Base-by-base conservation (phyloP, 2,329 filamentous ascomycete genomes). In the Colletotrichum scovillei region DNA sequence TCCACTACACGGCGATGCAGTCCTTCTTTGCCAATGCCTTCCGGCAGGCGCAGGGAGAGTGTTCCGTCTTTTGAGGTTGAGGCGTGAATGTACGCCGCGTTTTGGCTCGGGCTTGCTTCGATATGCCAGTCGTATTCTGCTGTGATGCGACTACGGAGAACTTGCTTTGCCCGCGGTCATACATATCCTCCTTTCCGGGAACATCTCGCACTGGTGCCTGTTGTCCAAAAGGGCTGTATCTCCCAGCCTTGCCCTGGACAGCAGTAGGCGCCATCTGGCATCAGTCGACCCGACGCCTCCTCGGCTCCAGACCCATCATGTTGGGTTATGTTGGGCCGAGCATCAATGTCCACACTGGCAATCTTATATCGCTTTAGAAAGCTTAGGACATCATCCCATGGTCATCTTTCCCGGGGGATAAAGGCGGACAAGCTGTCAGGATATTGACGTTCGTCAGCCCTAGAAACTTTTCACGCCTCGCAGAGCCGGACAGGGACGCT, bases 1-100 rank as follows among this genome's bases (percentile, higher is more conserved):
- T 98, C 82, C 97, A 99, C 83, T 99, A 98, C 84, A 89, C 90
- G 26, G 97, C 97, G 22, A 98, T 99, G 96, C 94, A 98, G 82
- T 90, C 95, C 69, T 97, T 99, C 83, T 99, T 99, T 80, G 88
- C 93, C 5, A 89, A 88, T 53, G 94, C 94, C 12, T 96, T 96
- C 82, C 84, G 87, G 76, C 89, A 93, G 73, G 93, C 93, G 2
- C 81, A 91, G 80, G 87, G 84, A 59, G 88, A 88, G n/a, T 91
- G 89, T 78, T 86, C 88, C 24, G 80, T 85, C 1, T 90, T 88
- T 76, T 90, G 77, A 83, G 75, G 8, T 3, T 38, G 42, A 35
- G n/a, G 30, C 22, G 9, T 55, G n/a, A 55, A n/a, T 28, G 30
- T 24, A 52, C 6, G 60, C 28, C n/a, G 3, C 12, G 28, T 24